Base-by-base conservation (phyloP, 2,329 filamentous ascomycete species). In the Fusarium albosuccineum region DNA sequence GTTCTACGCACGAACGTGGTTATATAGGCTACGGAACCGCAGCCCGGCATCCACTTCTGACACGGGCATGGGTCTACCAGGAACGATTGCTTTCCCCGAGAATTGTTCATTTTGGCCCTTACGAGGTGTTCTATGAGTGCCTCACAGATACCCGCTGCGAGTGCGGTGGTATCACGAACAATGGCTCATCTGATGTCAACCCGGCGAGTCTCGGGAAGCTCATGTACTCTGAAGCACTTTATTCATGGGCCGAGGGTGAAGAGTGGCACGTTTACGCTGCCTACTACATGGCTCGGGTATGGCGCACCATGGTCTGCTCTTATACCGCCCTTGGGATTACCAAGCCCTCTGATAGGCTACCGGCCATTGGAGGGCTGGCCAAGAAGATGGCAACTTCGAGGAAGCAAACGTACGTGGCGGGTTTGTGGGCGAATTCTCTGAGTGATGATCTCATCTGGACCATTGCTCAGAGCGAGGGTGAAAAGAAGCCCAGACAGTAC, bases 21-120 rank as follows among this genome's bases (percentile, higher is more conserved):
- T 13, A 49, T 3, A 48, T 60, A 13, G 57, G 57, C 6, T 44
- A 60, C 8, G 51, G 50, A 10, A 60, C 57, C 1, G 36, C 56
- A 2, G 36, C 53, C 29, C 45, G 37, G 9, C 46, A 63, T 57
- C 70, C 67, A 6, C 53, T 72, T 7, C 42, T 61, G 9, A 49
- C 53, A 6, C 45, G 73, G 16, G 71, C 61, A 1, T 74, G 73
- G 72, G 61, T 64, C 1, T 64, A 71, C 26, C 73, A 74, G 30
- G 73, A 75, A 37, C 66, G 73, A 4, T 44, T 71, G 2, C 56
- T 75, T 4, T 65, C 72, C 0, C 62, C 69, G 4, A 56, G 73
- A 4, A 46, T 72, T 1, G 27, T 74, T 7, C 70, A 74, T 49
- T 74, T 72, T 16, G 62, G 52, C 1, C 52, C 54, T 3, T 40